Conservation (phyloP, 2,329 filamentous ascomycete genomes). For the Exophiala xenobiotica region DNA sequence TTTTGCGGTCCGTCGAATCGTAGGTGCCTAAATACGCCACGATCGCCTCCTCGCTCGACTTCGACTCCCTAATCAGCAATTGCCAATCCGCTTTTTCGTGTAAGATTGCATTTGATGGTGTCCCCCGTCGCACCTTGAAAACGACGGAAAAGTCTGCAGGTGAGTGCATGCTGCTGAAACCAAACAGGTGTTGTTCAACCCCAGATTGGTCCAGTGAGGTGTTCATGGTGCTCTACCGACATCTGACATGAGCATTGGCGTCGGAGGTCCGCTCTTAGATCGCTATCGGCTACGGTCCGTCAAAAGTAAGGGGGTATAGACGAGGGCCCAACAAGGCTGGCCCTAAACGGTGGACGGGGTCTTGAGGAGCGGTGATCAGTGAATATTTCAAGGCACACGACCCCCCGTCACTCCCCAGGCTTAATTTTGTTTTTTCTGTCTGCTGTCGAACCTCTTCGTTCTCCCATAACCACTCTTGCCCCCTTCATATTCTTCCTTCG, state of each 20-base stretch:
- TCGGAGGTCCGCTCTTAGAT: not conserved
- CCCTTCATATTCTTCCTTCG: not conserved
- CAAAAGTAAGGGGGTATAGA: no score
- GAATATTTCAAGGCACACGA: constrained; percentile 2
- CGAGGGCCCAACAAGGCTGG: no score
- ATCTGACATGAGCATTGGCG: not conserved
- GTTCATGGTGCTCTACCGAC: no score
- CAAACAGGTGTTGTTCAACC: not conserved
- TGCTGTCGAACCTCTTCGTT: not conserved
- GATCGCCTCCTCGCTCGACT: not conserved
- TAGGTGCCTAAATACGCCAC: not conserved
- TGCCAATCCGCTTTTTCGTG: not conserved
- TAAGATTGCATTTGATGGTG: constrained; percentile 1
- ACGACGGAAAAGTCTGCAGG: not conserved
- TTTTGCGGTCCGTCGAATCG: not conserved
- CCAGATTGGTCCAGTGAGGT: not conserved
- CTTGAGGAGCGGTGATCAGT: not conserved
- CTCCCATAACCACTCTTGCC: not conserved
- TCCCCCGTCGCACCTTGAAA: not conserved
- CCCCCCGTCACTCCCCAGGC: not conserved
- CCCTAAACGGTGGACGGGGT: no score
- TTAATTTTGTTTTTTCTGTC: no score
- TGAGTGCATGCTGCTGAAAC: not conserved
- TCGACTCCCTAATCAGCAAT: not conserved
- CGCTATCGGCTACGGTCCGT: no score